These are phyloP conservation scores for Baorangia bicolor DNA, from an alignment of 768 basidiomycete genomes.

Conservation along the genomic window DNA sequence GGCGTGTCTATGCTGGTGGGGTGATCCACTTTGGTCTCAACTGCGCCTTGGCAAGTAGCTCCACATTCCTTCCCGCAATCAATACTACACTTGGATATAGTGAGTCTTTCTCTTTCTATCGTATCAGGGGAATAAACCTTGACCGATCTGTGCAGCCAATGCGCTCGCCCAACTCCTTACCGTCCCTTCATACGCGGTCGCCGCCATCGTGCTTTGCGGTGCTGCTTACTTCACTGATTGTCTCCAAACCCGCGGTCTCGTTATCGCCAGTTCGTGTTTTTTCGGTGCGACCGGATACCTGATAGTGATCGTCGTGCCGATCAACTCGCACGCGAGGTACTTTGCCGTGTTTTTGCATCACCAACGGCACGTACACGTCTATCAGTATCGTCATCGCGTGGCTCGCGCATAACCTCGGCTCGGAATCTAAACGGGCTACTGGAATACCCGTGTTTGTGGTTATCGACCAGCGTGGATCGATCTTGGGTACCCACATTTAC, in stretches of 20 bases:
- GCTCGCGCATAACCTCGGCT: conserved; percentile 77
- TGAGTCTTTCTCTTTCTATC: conserved; percentile 34
- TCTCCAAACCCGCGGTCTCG: conserved; percentile 56
- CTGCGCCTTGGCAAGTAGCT: too few relatives aligned
- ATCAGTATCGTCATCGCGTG: conserved; percentile 75
- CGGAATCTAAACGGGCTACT: conserved; percentile 72
- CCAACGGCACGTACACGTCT: conserved; percentile 71
- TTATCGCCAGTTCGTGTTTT: conserved; percentile 30
- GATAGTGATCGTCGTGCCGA: conserved; percentile 51
- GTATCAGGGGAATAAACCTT: neutral
- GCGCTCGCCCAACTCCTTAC: too few relatives aligned
- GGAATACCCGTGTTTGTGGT: conserved; percentile 79
- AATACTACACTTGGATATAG: conserved; percentile 70
- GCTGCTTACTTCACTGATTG: conserved; percentile 65
- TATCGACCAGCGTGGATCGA: conserved; percentile 74
- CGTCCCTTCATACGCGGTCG: too few relatives aligned
- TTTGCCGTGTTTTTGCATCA: conserved; percentile 78
- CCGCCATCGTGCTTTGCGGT: conserved; percentile 57
- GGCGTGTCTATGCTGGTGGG: too few relatives aligned
- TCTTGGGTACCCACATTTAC: conserved; percentile 71
- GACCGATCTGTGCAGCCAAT: conserved; percentile 41
- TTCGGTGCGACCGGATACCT: conserved; percentile 50
- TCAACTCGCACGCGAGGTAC: conserved; percentile 61
- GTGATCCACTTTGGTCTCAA: too few relatives aligned
- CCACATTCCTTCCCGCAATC: conserved; percentile 82